These are phyloP conservation scores for Trichoderma lentiforme DNA, from an alignment of 2,329 filamentous ascomycete genomes.

Conservation along the genomic window DNA sequence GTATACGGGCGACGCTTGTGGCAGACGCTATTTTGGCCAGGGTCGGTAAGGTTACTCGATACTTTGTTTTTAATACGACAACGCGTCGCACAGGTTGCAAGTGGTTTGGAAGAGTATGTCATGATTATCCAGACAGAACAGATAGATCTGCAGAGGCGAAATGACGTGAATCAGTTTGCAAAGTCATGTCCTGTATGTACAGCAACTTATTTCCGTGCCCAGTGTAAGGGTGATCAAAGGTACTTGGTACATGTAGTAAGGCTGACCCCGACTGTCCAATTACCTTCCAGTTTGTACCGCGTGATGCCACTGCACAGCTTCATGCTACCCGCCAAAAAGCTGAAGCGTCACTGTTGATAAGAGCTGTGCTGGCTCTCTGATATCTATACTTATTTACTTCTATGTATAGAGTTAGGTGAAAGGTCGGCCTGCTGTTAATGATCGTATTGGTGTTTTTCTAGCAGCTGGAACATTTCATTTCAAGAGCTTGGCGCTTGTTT, in stretches of 20 bases:
- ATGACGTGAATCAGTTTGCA: background rate
- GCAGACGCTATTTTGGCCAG: constrained; percentile 13
- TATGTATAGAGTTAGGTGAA: background rate
- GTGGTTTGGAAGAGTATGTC: background rate
- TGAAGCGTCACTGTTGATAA: background rate
- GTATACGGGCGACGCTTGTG: background rate
- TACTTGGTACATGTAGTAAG: background rate
- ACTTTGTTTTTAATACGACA: constrained; percentile 6
- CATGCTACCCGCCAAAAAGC: background rate
- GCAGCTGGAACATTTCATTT: background rate
- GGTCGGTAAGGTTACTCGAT: constrained; percentile 14
- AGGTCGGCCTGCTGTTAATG: background rate
- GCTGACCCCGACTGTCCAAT: background rate
- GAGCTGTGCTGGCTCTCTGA: background rate
- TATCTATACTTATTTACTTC: background rate
- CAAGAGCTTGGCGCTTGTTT: background rate
- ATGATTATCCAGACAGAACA: background rate
- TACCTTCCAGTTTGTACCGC: background rate
- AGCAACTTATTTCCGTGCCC: background rate
- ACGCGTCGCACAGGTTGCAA: background rate
- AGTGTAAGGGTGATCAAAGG: background rate
- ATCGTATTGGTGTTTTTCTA: background rate
- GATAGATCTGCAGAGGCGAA: background rate
- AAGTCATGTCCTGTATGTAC: background rate
- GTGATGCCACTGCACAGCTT: background rate